Percentiles rank a stretch among this genome's conserved stretches.
Evolutionary conservation across 164 flowering plant species (phyloP).

Genomic region (Warburgia ugandensis): DNA sequence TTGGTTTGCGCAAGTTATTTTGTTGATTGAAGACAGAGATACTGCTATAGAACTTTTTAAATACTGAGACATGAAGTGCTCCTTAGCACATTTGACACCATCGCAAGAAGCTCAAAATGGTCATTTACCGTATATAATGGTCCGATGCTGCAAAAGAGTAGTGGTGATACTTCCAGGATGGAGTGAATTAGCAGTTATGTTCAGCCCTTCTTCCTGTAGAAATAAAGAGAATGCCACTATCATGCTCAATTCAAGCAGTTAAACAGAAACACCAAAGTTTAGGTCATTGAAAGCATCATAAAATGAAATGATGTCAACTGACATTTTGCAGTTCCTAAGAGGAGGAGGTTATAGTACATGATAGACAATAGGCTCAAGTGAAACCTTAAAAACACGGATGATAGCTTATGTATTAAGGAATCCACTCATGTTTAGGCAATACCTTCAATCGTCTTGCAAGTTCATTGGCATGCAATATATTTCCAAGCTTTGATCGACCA

Average conservation of each 20-base stretch:
- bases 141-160: conserved; percentile 32
- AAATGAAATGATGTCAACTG: no score
- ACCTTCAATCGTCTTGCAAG: conserved; percentile 61
- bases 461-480: conserved; percentile 73
- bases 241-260: not conserved
- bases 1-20: no score
- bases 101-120: not conserved
- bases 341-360: not conserved
- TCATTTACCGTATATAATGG: conserved; percentile 29
- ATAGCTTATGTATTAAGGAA: not conserved
- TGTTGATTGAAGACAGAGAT: no score
- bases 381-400: not conserved
- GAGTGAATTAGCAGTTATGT: conserved; percentile 43
- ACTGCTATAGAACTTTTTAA: not conserved
- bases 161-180: conserved; percentile 49
- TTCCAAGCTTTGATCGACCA: conserved; percentile 80
- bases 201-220: conserved; percentile 53
- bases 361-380: not conserved
- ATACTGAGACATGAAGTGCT: conserved; percentile 1
- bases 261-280: not conserved
- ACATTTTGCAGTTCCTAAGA: no score
- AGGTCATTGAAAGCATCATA: not conserved
- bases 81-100: no score
- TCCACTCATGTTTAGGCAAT: conserved; percentile 1
- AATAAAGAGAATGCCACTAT: conserved; percentile 1